phyloP scores from a whole-genome alignment of 148 eudicot species.

The Spergularia marina region DNA sequence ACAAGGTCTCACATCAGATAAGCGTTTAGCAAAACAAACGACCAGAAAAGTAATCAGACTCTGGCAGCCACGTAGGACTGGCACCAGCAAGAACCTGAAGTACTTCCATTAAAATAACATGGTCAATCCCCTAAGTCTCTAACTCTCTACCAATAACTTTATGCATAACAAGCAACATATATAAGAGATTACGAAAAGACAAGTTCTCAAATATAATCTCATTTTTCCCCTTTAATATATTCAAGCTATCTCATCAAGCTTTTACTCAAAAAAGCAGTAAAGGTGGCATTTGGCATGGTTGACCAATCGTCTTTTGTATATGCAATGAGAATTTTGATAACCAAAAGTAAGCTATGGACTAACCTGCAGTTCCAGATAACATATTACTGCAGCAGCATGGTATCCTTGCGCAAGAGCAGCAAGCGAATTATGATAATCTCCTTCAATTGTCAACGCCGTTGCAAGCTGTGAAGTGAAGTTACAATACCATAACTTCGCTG shows the following conservation, averaged over 20 bases:
- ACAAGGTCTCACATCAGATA: background rate
- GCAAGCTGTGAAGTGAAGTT: conserved; percentile 96
- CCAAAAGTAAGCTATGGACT: conserved; percentile 19
- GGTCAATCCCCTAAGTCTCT: background rate
- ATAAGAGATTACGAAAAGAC: background rate
- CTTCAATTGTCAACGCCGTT: conserved; percentile 84
- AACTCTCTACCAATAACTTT: too few species aligned
- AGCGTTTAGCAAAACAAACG: background rate
- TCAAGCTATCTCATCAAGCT: background rate
- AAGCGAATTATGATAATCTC: conserved; percentile 78
- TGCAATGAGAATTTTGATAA: background rate
- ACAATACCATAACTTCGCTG: conserved; percentile 86
- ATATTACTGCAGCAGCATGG: conserved; percentile 62
- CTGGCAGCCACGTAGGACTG: background rate
- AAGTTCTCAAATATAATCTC: background rate
- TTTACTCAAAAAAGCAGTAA: background rate
- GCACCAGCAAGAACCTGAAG: background rate
- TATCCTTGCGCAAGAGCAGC: conserved; percentile 61
- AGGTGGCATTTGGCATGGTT: background rate
- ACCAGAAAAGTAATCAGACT: background rate
- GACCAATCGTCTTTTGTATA: background rate
- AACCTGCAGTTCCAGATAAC: conserved; percentile 95
- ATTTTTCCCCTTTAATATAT: background rate
- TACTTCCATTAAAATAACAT: background rate
- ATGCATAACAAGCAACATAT: too few species aligned